Conservation (phyloP, 1,284 basidiomycete genomes). For the Tilletiaria anomala region DNA sequence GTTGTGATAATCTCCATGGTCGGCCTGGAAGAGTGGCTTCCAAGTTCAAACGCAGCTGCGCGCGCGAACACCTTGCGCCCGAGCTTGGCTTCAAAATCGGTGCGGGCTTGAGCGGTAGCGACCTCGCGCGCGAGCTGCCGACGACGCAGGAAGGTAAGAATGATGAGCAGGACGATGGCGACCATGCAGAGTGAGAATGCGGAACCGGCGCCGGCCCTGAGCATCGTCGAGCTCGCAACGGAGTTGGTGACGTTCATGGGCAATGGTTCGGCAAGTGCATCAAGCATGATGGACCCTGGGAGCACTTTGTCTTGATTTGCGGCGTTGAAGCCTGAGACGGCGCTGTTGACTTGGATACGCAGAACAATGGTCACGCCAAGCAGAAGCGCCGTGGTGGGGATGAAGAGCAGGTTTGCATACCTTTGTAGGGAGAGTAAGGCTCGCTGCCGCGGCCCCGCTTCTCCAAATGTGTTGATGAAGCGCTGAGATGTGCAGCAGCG, state of each 20-base stretch:
- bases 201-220: background rate
- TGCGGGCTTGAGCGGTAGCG: no score
- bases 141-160: no score
- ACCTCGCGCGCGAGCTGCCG: no score
- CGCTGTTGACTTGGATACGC: background rate
- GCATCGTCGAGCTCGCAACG: background rate
- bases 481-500: background rate
- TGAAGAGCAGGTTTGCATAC: background rate
- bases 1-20: no score
- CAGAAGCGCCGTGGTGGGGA: background rate
- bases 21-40: no score
- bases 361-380: background rate
- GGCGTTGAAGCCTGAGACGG: background rate
- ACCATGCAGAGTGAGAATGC: background rate
- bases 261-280: background rate
- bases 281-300: background rate
- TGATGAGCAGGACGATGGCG: no score
- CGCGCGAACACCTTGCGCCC: no score
- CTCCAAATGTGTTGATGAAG: no score
- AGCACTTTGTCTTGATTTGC: background rate
- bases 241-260: background rate
- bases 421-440: background rate
- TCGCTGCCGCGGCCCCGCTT: no score
- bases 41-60: no score
- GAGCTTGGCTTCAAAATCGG: no score